phyloP scores from a whole-genome alignment of 176 grass and related monocot species.

The Rhynchospora tenuis region DNA sequence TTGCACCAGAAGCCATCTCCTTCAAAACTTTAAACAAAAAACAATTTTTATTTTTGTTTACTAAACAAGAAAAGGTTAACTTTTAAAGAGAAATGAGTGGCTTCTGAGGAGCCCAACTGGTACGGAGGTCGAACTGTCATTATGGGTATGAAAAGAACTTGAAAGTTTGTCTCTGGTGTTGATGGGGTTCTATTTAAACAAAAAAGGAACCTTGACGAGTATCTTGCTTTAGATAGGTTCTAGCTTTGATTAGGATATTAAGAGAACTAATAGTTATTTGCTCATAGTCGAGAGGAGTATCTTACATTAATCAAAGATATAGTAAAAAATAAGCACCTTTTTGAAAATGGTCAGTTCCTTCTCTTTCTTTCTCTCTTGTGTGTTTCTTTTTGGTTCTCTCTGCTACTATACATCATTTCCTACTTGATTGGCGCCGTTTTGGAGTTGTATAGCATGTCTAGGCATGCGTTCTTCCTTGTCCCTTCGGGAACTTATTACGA shows the following conservation, averaged over 20 bases:
- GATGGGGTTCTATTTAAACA: not conserved
- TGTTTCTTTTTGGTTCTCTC: not conserved
- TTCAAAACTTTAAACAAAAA: not conserved
- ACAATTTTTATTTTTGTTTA: not conserved
- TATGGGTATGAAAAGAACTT: not conserved
- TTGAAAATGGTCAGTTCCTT: not conserved
- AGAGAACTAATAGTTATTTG: not conserved
- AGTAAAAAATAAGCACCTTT: not conserved
- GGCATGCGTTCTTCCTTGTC: not conserved
- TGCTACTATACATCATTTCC: not conserved
- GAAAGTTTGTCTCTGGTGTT: not conserved
- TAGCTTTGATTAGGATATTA: conserved; percentile 9
- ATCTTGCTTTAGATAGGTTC: not conserved
- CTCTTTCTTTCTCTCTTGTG: not conserved
- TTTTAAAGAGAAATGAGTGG: not conserved
- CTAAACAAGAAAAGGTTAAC: not conserved
- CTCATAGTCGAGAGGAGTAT: not conserved
- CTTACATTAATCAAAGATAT: conserved; percentile 10
- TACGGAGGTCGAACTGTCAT: not conserved
- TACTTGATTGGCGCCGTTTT: not conserved
- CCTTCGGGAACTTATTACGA: not conserved
- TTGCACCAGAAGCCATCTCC: not conserved
- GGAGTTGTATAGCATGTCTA: not conserved
- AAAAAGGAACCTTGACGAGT: not conserved
- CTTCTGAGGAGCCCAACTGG: not conserved